phyloP scores from a whole-genome alignment of 225 moss, liverwort and hornwort genomes.

The Pseudisothecium myosuroides region DNA sequence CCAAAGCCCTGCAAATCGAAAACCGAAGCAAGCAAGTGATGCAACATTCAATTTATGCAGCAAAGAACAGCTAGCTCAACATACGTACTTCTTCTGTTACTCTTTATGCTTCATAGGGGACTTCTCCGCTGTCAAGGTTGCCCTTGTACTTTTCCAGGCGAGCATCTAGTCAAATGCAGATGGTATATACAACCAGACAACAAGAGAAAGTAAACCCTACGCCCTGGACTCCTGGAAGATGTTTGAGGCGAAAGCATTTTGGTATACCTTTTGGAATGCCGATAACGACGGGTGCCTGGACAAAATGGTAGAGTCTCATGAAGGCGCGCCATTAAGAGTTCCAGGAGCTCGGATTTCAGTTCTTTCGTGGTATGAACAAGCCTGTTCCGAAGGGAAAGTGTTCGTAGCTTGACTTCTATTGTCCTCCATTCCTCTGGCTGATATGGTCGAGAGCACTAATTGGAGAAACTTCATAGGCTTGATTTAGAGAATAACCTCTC shows the following conservation, averaged over 20 bases:
- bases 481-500: not conserved
- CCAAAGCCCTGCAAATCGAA: slow-evolving; percentile 27
- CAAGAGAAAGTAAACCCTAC: not conserved
- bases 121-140: not conserved
- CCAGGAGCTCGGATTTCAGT: not conserved
- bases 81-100: not conserved
- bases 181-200: not conserved
- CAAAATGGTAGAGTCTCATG: not conserved
- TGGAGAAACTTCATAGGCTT: not conserved
- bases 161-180: not conserved
- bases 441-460: not conserved
- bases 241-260: not conserved
- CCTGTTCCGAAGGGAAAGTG: not conserved
- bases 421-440: not conserved
- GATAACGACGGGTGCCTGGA: not conserved
- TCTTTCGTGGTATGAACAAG: not conserved
- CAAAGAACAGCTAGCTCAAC: not conserved
- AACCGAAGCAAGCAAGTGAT: not conserved
- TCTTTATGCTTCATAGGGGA: not conserved
- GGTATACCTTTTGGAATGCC: not conserved
- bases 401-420: not conserved
- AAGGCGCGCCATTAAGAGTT: not conserved
- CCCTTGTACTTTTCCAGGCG: not conserved
- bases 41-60: not conserved
- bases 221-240: not conserved